Evolutionary conservation across 768 basidiomycete species (phyloP), one percentile per base, ranked within the genome.

Genomic region (Asterophora lycoperdoides): DNA sequence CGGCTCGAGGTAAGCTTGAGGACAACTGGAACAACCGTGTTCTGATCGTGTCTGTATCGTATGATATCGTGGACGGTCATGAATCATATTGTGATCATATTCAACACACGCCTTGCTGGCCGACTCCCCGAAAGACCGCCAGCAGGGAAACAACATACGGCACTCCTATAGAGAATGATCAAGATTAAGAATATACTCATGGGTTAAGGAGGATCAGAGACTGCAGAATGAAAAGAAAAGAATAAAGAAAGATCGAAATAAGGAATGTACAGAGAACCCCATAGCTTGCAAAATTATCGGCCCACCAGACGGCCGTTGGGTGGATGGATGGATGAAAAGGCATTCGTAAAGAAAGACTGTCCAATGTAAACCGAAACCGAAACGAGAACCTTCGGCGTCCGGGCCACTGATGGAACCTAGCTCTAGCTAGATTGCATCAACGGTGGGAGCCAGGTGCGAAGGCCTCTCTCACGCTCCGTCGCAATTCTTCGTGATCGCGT

Each of bases 401-500:
- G 20, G 23, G 26, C 20, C 39, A 11, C 20, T 26, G 44, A 33
- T 4, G n/a, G 29, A n/a, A n/a, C n/a, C n/a, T n/a, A n/a, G n/a
- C n/a, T n/a, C n/a, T n/a, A 40, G 19, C 26, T 17, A 13, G 20
- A n/a, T 34, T 5, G 13, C 36, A 49, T 67, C 64, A 80, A 51
- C 75, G 76, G 57, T 80, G 77, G 19, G 83, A 81, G 36, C 81
- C 77, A 8, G 80, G 74, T n/a, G 76, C 77, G 51, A 92, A 84
- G 7, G 90, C 89, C 57, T 92, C 89, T 46, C 86, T 74, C 47
- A 93, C 87, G 54, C 89, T 93, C 65, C 81, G 75, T 60, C 88
- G 71, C 47, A 93, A 72, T 64, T 90, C 88, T 51, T 90, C 88
- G 48, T 88, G 84, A n/a, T 86, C 84, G 45, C 78, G 73, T 52